Percentiles rank a stretch among this genome's conserved stretches.
Evolutionary conservation across 1,284 basidiomycete genomes (phyloP).

Genomic region (Mycosarcoma mackinlayi): DNA sequence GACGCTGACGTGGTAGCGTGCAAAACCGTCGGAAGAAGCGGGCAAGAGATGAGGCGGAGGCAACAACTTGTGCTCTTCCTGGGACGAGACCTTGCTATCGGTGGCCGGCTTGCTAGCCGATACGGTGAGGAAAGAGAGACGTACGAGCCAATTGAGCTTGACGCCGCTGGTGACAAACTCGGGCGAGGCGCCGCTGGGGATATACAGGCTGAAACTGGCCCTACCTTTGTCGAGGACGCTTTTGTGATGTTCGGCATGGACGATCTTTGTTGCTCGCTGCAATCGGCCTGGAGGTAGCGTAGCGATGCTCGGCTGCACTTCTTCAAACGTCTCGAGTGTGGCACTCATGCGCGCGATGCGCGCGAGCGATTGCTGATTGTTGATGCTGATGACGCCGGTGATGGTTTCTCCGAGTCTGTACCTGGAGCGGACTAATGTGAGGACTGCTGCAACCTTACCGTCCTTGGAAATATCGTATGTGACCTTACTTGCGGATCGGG

Average conservation of each 20-base stretch:
- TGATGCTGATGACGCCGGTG: slow-evolving; percentile 62
- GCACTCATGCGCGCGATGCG: slow-evolving; percentile 60
- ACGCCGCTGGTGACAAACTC: slow-evolving; percentile 64
- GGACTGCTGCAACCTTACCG: slow-evolving; percentile 61
- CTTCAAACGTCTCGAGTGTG: slow-evolving; percentile 64
- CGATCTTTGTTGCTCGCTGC: slow-evolving; percentile 47
- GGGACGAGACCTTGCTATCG: background rate
- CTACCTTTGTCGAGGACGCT: slow-evolving; percentile 59
- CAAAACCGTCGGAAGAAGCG: slow-evolving; percentile 51
- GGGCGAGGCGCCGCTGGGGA: slow-evolving; percentile 62
- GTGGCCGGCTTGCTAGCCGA: slow-evolving; percentile 10
- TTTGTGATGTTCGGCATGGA: slow-evolving; percentile 63
- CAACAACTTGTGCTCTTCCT: slow-evolving; percentile 4
- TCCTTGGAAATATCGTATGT: slow-evolving; percentile 68
- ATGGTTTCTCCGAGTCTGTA: slow-evolving; percentile 66
- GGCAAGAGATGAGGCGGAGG: slow-evolving; percentile 57
- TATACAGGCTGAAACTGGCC: slow-evolving; percentile 48
- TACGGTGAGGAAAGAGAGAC: slow-evolving; percentile 59
- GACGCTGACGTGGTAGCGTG: slow-evolving; percentile 54
- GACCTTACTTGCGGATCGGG: slow-evolving; percentile 82
- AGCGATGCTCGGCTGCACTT: slow-evolving; percentile 55
- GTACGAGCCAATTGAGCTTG: slow-evolving; percentile 59
- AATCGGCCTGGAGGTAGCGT: slow-evolving; percentile 50
- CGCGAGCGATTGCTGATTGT: slow-evolving; percentile 41
- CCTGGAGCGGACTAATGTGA: slow-evolving; percentile 59